Evolutionary conservation across 768 basidiomycete species (phyloP).

Genomic region (Hysterangium stoloniferum): DNA sequence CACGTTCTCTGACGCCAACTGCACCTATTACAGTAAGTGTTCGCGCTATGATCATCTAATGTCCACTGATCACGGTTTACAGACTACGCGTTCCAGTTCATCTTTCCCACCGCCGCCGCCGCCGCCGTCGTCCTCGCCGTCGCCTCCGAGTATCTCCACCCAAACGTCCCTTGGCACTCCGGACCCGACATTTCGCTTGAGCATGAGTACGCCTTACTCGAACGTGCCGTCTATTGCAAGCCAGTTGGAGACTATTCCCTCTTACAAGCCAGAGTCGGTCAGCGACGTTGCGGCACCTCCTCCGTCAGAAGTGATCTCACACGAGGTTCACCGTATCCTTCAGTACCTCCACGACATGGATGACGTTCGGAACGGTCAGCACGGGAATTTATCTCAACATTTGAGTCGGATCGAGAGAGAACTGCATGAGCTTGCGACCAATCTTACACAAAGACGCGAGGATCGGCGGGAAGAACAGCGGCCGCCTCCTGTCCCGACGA

Average conservation of each 20-base stretch:
- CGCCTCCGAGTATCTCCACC: conserved; percentile 33
- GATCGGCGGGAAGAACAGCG: conserved; percentile 14
- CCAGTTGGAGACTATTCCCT: conserved; percentile 36
- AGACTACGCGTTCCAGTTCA: conserved; percentile 6
- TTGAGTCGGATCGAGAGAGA: conserved; percentile 65
- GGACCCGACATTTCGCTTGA: conserved; percentile 39
- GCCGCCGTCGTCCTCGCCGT: conserved; percentile 14
- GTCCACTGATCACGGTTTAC: background rate
- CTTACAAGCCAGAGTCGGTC: conserved; percentile 28
- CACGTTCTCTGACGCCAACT: background rate
- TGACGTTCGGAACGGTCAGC: conserved; percentile 53
- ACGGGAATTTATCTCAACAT: conserved; percentile 54
- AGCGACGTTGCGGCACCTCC: conserved; percentile 16
- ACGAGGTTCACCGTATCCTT: conserved; percentile 33
- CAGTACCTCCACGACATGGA: conserved; percentile 59
- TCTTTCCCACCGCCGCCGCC: conserved; percentile 16
- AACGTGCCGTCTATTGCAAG: conserved; percentile 42
- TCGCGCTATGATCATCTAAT: background rate
- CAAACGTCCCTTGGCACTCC: conserved; percentile 26
- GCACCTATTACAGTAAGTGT: background rate
- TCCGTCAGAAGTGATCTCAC: conserved; percentile 28
- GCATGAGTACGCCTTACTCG: conserved; percentile 41
- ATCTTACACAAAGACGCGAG: conserved; percentile 30
- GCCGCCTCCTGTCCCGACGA: conserved; percentile 24
- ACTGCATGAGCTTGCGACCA: conserved; percentile 53